Percentiles rank a stretch among this genome's conserved stretches.
These are phyloP conservation scores for Quercus ilex DNA, from an alignment of 306 rosid genomes.

Conservation along the genomic window DNA sequence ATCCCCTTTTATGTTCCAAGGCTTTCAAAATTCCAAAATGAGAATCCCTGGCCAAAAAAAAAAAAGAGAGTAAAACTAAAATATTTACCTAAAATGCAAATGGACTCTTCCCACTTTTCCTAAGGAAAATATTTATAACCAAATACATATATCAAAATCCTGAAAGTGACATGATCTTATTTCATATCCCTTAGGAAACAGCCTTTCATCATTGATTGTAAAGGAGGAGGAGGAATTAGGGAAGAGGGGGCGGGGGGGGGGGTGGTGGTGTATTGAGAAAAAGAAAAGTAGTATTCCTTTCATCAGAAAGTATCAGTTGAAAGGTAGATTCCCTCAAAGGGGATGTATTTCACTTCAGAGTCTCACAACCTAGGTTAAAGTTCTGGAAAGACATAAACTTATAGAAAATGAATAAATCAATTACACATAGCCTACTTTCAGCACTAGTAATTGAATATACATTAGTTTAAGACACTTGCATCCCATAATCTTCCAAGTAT, in stretches of 20 bases:
- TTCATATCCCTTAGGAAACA: not conserved
- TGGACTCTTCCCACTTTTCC: not conserved
- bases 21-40: not conserved
- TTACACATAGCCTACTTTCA: not conserved
- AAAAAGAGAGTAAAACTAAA: no score
- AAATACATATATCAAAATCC: not conserved
- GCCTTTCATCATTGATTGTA: not conserved
- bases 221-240: not conserved
- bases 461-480: not conserved
- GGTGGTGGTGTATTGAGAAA: not conserved
- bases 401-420: not conserved
- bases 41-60: not conserved
- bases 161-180: not conserved
- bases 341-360: not conserved
- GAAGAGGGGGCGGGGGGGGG: fast-evolving
- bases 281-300: not conserved
- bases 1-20: not conserved
- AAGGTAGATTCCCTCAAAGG: not conserved
- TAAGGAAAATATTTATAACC: not conserved
- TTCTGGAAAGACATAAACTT: not conserved
- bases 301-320: not conserved
- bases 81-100: not conserved
- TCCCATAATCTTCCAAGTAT: not conserved
- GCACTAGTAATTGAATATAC: not conserved
- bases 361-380: not conserved